These are phyloP conservation scores for Sphaerobolus stellatus DNA, from an alignment of 1,284 basidiomycete species.

Conservation along the genomic window DNA sequence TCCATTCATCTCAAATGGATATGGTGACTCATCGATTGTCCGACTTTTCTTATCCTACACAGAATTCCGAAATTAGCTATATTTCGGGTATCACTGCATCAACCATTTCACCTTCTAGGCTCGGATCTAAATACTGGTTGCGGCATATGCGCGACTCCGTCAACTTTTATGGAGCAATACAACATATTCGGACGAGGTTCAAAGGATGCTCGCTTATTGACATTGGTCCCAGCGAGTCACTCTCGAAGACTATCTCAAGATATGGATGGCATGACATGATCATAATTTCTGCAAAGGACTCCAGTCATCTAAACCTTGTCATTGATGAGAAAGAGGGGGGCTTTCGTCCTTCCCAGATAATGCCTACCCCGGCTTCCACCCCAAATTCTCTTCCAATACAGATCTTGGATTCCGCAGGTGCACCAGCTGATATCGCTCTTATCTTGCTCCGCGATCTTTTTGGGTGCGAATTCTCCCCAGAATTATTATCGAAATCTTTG, in stretches of 20 bases:
- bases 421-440: background rate
- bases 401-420: background rate
- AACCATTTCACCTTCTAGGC: no score
- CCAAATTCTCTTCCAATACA: background rate
- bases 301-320: background rate
- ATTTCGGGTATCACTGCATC: no score
- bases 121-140: no score
- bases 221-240: slow-evolving; percentile 8
- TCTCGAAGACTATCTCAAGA: slow-evolving; percentile 3
- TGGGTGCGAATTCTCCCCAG: background rate
- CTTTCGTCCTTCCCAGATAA: background rate
- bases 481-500: slow-evolving; percentile 9
- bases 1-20: no score
- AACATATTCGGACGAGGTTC: slow-evolving; percentile 1
- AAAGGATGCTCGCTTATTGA: slow-evolving; percentile 1
- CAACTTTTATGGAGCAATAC: slow-evolving; percentile 9
- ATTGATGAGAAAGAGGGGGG: background rate
- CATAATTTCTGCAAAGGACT: background rate
- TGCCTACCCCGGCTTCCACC: background rate
- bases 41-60: no score
- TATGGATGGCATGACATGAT: slow-evolving; percentile 12
- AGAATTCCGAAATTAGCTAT: no score
- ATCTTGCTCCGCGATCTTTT: background rate
- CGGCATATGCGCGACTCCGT: no score
- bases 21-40: no score